Base-by-base conservation (phyloP, 176 grass and related monocot species). In the Paspalum vaginatum region DNA sequence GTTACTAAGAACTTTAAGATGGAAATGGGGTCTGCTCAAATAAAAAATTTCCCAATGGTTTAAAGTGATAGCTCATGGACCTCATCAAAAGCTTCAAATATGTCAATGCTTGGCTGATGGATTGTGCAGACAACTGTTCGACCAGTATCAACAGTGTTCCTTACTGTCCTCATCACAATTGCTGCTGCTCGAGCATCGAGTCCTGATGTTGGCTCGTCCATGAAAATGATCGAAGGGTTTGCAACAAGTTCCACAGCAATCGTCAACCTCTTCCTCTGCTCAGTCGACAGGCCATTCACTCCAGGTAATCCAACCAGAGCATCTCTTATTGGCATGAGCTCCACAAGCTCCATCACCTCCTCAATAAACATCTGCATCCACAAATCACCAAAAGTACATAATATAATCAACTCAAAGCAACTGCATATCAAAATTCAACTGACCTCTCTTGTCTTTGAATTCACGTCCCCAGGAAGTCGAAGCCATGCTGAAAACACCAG, bases 141-240 rank as follows among this genome's bases (percentile, higher is more conserved):
- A 75, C 72, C 53, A 7, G 72, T 75, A 59, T 75, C 18, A 24
- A 75, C 72, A 25, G 72, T 75, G n/a, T 58, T 75, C 39, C 72
- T 75, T 38, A 75, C 72, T 58, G 53, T 75, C 72, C 72, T 75
- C 72, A 59, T 75, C 52, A 75, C 72, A 75, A 75, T 59, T 42
- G 72, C 72, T 24, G 72, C 72, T 43, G 72, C 72, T 4, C 52
- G 38, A 56, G 72, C 72, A 58, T 75, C 52, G 7, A 75, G 72
- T 41, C 72, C 72, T 5, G 72, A 75, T 21, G 52, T 75, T 57
- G 72, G 72, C 39, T 75, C 72, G 1, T 75, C 72, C 72, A 75
- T 75, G 51, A 75, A 75, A 55, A 75, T 75, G 38, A 75, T 58
- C 1, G 72, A 75, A 57, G 72, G 72, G 32, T 75, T 75, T 43